These are phyloP conservation scores for Fusarium sp. DNA, from an alignment of 2,329 filamentous ascomycete genomes.

Conservation along the genomic window DNA sequence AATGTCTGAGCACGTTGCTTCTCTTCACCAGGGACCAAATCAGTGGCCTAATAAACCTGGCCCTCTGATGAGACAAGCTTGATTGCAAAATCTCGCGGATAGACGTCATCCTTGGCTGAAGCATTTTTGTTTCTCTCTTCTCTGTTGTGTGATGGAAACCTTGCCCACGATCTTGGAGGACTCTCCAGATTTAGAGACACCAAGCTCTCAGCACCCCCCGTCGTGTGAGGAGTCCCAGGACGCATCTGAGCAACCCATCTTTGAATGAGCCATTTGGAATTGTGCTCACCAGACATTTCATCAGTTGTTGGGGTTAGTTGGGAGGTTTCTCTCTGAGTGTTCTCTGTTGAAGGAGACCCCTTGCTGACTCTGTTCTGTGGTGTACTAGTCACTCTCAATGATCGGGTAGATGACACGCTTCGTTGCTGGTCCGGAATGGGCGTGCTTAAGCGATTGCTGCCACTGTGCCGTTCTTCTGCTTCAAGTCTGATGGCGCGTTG, in stretches of 20 bases:
- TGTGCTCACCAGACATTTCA: slow-evolving; percentile 16
- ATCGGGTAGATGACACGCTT: slow-evolving; percentile 2
- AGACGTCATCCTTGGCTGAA: slow-evolving; percentile 41
- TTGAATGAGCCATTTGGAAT: slow-evolving; percentile 35
- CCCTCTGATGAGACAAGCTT: slow-evolving; percentile 33
- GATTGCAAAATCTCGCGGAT: slow-evolving; percentile 47
- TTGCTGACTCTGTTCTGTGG: slow-evolving; percentile 11
- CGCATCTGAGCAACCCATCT: slow-evolving; percentile 37
- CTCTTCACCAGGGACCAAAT: slow-evolving; percentile 25
- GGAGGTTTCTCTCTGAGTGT: slow-evolving; percentile 11
- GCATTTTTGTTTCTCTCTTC: slow-evolving; percentile 45
- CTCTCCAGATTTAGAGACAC: slow-evolving; percentile 14
- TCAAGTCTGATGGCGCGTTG: slow-evolving; percentile 45
- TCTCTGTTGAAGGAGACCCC: slow-evolving; percentile 2
- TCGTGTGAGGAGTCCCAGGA: slow-evolving; percentile 3
- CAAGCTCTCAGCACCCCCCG: neutral
- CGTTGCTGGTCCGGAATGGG: slow-evolving; percentile 3
- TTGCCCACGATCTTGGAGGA: slow-evolving; percentile 51
- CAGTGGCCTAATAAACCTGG: slow-evolving; percentile 44
- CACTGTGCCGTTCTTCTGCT: slow-evolving; percentile 32
- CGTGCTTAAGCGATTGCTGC: slow-evolving; percentile 14
- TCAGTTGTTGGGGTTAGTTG: slow-evolving; percentile 28
- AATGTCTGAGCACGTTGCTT: slow-evolving; percentile 11
- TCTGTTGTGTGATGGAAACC: slow-evolving; percentile 49
- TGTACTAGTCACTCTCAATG: neutral